Evolutionary conservation across 148 eudicot species (phyloP).

Genomic region (Cornus suecica): DNA sequence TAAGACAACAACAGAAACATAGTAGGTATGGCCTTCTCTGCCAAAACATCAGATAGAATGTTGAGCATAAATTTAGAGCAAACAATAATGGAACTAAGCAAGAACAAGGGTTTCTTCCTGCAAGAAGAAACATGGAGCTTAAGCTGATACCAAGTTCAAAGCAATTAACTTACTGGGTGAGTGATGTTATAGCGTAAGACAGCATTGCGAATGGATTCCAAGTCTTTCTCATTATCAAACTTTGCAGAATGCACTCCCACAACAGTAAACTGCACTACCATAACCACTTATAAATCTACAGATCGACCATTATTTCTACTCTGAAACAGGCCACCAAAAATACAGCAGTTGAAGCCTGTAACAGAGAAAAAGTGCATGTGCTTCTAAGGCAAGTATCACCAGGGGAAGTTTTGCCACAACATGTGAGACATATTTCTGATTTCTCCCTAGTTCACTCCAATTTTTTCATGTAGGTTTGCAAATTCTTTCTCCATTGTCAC

Average conservation of each 20-base stretch:
- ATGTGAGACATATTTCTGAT: not conserved
- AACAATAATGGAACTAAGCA: not conserved
- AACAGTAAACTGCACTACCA: conserved; percentile 65
- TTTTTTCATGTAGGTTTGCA: not conserved
- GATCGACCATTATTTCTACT: not conserved
- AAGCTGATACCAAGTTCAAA: not conserved
- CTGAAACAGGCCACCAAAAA: not conserved
- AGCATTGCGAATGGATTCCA: conserved; percentile 88
- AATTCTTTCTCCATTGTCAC: not conserved
- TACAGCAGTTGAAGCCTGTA: not conserved
- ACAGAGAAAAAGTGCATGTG: not conserved
- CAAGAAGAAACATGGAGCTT: not conserved
- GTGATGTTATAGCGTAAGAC: conserved; percentile 77
- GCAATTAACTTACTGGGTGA: conserved; percentile 68
- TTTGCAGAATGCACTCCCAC: conserved; percentile 97
- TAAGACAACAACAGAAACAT: too few relatives aligned
- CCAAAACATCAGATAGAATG: not conserved
- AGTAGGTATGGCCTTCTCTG: not conserved
- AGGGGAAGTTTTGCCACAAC: not conserved
- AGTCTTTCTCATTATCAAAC: conserved; percentile 96
- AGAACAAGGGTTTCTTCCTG: not conserved
- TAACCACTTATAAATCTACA: not conserved
- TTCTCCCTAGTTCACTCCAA: not conserved
- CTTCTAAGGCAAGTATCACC: not conserved
- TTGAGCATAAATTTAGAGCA: too few relatives aligned